Evolutionary conservation across 345 rosid species (phyloP), one percentile per base, ranked within the genome.

Genomic region (Cardiospermum halicacabum): DNA sequence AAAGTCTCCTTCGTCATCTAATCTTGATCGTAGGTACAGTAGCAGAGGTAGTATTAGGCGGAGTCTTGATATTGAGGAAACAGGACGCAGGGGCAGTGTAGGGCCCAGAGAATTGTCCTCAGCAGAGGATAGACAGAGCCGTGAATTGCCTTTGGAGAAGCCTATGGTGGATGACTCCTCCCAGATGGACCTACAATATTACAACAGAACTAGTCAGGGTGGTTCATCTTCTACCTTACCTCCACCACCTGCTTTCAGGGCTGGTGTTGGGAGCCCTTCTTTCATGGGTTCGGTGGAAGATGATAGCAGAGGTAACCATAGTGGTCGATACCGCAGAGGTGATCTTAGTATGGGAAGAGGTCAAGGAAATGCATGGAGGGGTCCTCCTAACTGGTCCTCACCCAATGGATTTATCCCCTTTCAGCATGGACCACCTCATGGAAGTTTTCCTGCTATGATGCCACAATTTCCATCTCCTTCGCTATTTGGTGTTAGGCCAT

Each of bases 341-440:
- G 99, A 91, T 81, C 66, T 70, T 7, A 77, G 66, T 73, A 34
- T 81, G 69, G 96, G 89, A 66, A 85, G 98, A 78, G 93, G 89
- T 53, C 97, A 84, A 62, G 81, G 88, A 65, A 94, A 87, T 81
- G 73, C 82, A 59, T 93, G 98, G 98, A 84, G 98, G 70, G 89
- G 89, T 75, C 68, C 80, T 48, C 92, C 94, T 61, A 88, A 77
- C 75, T 93, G 98, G 98, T 60, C 91, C 36, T 70, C 87, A 3
- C 80, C 97, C 67, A 87, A 85, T 80, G 95, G 97, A 22, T 94
- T 80, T 72, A 81, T 91, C 37, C 98, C 92, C 73, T 94, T 88
- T 76, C 98, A 78, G 54, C 96, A 85, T 48, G 94, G 92, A 45
- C 96, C 84, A 37, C 84, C 90, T 54, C 99, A 85, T 78, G 96